Base-by-base conservation (phyloP, 306 rosid species). In the Fragaria vesca region DNA sequence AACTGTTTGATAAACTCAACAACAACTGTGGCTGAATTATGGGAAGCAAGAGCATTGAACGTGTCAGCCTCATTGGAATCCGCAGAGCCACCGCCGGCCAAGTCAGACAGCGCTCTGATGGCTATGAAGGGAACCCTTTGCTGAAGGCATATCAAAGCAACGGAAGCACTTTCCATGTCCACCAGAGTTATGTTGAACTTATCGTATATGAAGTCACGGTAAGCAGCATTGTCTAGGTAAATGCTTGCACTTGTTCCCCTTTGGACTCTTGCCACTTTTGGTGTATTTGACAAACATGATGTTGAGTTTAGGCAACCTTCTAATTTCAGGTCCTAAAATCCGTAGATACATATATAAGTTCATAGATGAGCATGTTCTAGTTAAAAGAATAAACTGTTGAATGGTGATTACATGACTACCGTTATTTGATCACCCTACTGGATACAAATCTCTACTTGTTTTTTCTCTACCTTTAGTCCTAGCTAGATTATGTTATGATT, bases 101-200 rank as follows among this genome's bases (percentile, higher is more conserved):
- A 73, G 28, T 43, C 62, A 20, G 76, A 54, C 38, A 73, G 66
- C 7, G 51, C 17, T 32, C 67, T 38, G 66, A 54, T 54, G 38
- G 66, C 76, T 20, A 73, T 73, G 76, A 73, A 73, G 43, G 76
- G 76, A 34, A 73, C 66, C 66, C 76, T 73, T 73, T 73, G 76
- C 76, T 73, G 76, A 34, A 54, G 66, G 17, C 67, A 73, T 20
- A 54, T n/a, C n/a, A 75, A 32, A 28, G 89, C 88, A 34, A 87
- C 93, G 0, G 91, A 69, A 0, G 93, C 93, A 76, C 81, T 83
- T 58, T 83, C 86, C 83, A 83, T 83, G 74, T 89, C 91, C 0
- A 85, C 81, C 0, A 91, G 87, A 28, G 87, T 75, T 28, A 87
- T 76, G 1, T 81, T 61, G 75, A 89, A 89, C 47, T 87, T 85